Evolutionary conservation across 805 yeast species (phyloP).

Genomic region (Metschnikowia peoriensis): DNA sequence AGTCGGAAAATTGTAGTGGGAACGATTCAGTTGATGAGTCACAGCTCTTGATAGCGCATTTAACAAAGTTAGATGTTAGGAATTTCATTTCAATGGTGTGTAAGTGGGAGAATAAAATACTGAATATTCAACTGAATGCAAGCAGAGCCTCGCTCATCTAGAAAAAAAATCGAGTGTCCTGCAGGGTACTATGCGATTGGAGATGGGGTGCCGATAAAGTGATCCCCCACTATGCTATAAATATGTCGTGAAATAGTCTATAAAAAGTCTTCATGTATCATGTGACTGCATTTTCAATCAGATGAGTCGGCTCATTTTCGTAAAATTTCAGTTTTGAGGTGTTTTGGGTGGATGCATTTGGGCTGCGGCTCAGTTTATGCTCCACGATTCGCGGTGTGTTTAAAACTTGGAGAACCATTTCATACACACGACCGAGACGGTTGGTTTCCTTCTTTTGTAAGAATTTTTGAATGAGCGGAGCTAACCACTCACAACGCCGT

Average conservation of each 20-base stretch:
- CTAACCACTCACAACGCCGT: slow-evolving; percentile 16
- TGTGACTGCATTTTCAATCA: neutral
- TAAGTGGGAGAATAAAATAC: neutral
- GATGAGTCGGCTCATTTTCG: neutral
- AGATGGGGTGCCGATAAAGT: neutral
- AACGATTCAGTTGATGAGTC: slow-evolving; percentile 71
- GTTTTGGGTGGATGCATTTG: neutral
- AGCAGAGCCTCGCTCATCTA: slow-evolving; percentile 6
- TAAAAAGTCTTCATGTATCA: neutral
- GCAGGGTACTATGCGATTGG: neutral
- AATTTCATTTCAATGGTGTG: slow-evolving; percentile 64
- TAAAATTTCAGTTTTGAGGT: neutral
- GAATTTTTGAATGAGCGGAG: slow-evolving; percentile 5
- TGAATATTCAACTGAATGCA: neutral
- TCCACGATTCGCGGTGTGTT: neutral
- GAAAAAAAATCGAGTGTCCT: slow-evolving; percentile 2
- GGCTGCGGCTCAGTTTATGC: neutral
- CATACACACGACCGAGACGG: neutral
- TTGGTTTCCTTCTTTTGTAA: neutral
- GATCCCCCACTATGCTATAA: neutral
- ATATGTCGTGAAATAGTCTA: neutral
- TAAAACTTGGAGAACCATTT: neutral
- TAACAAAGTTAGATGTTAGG: slow-evolving; percentile 93
- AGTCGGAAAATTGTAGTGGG: slow-evolving; percentile 69
- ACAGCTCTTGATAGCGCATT: slow-evolving; percentile 85